Percentiles rank a stretch among this genome's conserved stretches.
These are phyloP conservation scores for Coniochaeta prunicola DNA, from an alignment of 2,329 filamentous ascomycete genomes.

Conservation along the genomic window DNA sequence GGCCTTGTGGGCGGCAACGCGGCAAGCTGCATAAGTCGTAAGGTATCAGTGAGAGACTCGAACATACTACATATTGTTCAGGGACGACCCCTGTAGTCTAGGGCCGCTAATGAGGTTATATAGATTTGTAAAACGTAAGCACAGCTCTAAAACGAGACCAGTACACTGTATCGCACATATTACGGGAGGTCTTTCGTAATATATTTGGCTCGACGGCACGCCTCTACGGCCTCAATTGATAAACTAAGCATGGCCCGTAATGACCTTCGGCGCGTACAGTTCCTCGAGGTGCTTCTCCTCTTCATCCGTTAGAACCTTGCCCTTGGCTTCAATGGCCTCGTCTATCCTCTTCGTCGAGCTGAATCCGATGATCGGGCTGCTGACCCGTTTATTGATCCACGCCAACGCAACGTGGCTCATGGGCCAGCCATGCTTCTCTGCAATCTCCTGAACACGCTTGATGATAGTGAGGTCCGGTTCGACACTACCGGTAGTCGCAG, in stretches of 20 bases:
- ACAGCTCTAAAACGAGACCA: too few relatives aligned
- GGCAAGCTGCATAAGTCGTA: neutral
- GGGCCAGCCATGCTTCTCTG: slow-evolving; percentile 20
- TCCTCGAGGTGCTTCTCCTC: slow-evolving; percentile 57
- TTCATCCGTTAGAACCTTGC: slow-evolving; percentile 44
- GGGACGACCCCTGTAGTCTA: too few relatives aligned
- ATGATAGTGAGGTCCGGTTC: slow-evolving; percentile 25
- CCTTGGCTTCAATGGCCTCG: slow-evolving; percentile 43
- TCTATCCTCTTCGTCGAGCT: slow-evolving; percentile 52
- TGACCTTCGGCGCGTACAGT: slow-evolving; percentile 47
- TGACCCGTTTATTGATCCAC: slow-evolving; percentile 49
- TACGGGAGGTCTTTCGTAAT: too few relatives aligned
- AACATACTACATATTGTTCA: too few relatives aligned
- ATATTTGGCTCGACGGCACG: too few relatives aligned
- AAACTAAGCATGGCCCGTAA: slow-evolving; percentile 27
- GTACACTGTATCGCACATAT: too few relatives aligned
- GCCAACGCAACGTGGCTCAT: slow-evolving; percentile 49
- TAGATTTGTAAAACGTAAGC: too few relatives aligned
- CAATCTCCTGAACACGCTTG: slow-evolving; percentile 17
- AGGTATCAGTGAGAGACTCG: neutral
- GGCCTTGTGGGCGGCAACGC: slow-evolving; percentile 11
- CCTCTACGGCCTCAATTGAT: too few relatives aligned
- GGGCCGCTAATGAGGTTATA: too few relatives aligned
- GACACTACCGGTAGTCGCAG: slow-evolving; percentile 21
- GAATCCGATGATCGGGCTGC: slow-evolving; percentile 55